These are phyloP conservation scores for Scutellaria barbata DNA, from an alignment of 257 asterid genomes.

Conservation along the genomic window DNA sequence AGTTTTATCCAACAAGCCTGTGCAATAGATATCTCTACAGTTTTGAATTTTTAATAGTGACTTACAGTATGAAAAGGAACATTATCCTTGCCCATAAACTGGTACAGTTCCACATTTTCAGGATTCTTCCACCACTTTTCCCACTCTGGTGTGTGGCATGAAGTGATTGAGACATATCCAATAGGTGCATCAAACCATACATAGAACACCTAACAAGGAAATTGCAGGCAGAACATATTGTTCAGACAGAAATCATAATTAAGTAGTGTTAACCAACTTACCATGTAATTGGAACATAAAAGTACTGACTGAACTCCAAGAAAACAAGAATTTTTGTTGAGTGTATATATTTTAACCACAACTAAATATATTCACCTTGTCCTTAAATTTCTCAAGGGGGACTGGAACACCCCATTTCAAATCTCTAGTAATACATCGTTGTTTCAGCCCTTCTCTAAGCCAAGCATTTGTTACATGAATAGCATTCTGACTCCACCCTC, in stretches of 20 bases:
- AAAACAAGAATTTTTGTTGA: not conserved
- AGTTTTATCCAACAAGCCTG: slow-evolving; percentile 8
- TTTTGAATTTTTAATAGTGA: slow-evolving; percentile 17
- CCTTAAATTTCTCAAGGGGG: slow-evolving; percentile 83
- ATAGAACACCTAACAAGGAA: slow-evolving; percentile 78
- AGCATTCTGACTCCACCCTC: slow-evolving; percentile 98
- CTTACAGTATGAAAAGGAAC: slow-evolving; percentile 98
- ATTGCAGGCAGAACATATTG: slow-evolving; percentile 27
- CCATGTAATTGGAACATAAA: slow-evolving; percentile 7
- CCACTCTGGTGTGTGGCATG: slow-evolving; percentile 96
- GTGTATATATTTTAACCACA: slow-evolving; percentile 18
- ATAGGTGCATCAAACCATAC: slow-evolving; percentile 99
- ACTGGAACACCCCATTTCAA: slow-evolving; percentile 98
- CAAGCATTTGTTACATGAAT: slow-evolving; percentile 77
- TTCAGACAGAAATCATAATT: not conserved
- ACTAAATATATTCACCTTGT: slow-evolving; percentile 60
- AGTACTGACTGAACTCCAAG: slow-evolving; percentile 11
- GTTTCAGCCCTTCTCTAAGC: slow-evolving; percentile 87
- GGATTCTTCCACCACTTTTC: slow-evolving; percentile 99
- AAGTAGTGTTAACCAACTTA: slow-evolving; percentile 14
- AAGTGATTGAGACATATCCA: slow-evolving; percentile 90
- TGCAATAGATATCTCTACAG: not conserved
- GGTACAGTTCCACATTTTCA: slow-evolving; percentile 90
- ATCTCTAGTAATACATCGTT: slow-evolving; percentile 89
- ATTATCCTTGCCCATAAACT: slow-evolving; percentile 99